Conservation (phyloP, 1,284 basidiomycete genomes). For the Stygiomarasmius scandens region DNA sequence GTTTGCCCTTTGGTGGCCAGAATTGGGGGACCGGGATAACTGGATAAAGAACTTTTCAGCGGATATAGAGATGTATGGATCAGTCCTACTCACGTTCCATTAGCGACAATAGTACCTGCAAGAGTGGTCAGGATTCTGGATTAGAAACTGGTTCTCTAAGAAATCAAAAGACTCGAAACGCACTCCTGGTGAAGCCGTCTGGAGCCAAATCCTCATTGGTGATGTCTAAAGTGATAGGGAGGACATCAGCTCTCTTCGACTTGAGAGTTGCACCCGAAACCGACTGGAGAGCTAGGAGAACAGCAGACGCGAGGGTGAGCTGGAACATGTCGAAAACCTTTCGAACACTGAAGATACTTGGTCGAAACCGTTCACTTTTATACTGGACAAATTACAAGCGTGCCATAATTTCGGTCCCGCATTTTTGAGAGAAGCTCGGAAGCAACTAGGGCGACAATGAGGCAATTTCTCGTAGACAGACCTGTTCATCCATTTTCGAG, state of each 20-base stretch:
- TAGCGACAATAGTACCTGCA: slow-evolving; percentile 4
- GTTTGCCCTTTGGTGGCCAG: slow-evolving; percentile 25
- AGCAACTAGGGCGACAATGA: too few relatives aligned
- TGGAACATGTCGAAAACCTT: not conserved
- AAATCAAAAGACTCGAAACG: slow-evolving; percentile 3
- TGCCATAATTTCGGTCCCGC: too few relatives aligned
- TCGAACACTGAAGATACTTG: not conserved
- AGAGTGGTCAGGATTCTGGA: not conserved
- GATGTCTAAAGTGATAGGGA: slow-evolving; percentile 25
- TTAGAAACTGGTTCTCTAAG: not conserved
- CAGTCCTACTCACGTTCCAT: slow-evolving; percentile 10
- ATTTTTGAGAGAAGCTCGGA: too few relatives aligned
- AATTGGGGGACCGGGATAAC: slow-evolving; percentile 26
- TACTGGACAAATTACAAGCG: too few relatives aligned
- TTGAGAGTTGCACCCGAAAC: not conserved
- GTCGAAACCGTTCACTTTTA: too few relatives aligned
- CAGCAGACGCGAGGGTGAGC: not conserved
- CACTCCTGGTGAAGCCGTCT: slow-evolving; percentile 31
- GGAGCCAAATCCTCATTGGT: slow-evolving; percentile 30
- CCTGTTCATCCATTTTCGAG: too few relatives aligned
- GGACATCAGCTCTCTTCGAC: not conserved
- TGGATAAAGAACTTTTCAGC: too few relatives aligned
- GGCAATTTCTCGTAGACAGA: too few relatives aligned
- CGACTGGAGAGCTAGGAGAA: not conserved
- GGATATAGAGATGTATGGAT: too few relatives aligned